These are phyloP conservation scores for Fusarium heterosporum DNA, from an alignment of 2,329 filamentous ascomycete species.

Conservation along the genomic window DNA sequence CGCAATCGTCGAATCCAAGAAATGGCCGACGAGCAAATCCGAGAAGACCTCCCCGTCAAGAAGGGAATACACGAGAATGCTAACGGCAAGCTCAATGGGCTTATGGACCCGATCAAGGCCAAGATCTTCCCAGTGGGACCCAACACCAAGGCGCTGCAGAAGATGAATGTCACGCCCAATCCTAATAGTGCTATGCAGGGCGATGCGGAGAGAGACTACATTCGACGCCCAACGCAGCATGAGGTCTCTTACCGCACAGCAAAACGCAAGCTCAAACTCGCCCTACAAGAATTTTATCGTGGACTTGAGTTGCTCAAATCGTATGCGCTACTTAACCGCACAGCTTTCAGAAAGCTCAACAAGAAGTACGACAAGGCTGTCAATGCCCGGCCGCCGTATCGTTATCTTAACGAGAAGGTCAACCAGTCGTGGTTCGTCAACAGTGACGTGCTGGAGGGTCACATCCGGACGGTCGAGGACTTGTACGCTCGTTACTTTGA, in stretches of 20 bases:
- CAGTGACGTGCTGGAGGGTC: constrained; percentile 83
- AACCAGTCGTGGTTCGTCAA: constrained; percentile 92
- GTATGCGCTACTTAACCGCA: constrained; percentile 89
- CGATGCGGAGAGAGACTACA: constrained; percentile 62
- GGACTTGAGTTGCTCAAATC: constrained; percentile 91
- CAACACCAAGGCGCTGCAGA: constrained; percentile 69
- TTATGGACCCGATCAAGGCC: constrained; percentile 66
- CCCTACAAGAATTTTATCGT: constrained; percentile 92
- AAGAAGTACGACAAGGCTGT: constrained; percentile 98
- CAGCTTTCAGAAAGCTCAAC: constrained; percentile 95
- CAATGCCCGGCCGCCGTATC: constrained; percentile 78
- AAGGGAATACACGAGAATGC: constrained; percentile 36
- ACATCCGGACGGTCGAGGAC: constrained; percentile 86
- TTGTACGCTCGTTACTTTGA: constrained; percentile 96
- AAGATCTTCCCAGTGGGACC: constrained; percentile 67
- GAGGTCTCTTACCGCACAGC: constrained; percentile 86
- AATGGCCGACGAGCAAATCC: constrained; percentile 60
- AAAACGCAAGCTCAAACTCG: constrained; percentile 91
- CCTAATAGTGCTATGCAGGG: constrained; percentile 47
- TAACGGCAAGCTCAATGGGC: constrained; percentile 51
- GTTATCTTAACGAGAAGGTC: constrained; percentile 92
- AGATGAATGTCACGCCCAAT: constrained; percentile 65
- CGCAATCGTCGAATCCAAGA: constrained; percentile 84
- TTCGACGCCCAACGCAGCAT: constrained; percentile 58
- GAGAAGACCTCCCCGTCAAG: constrained; percentile 46